Percentiles rank a stretch among this genome's conserved stretches.
Evolutionary conservation across 805 yeast species (phyloP).

Genomic region (Kazachstania kunashirensis): DNA sequence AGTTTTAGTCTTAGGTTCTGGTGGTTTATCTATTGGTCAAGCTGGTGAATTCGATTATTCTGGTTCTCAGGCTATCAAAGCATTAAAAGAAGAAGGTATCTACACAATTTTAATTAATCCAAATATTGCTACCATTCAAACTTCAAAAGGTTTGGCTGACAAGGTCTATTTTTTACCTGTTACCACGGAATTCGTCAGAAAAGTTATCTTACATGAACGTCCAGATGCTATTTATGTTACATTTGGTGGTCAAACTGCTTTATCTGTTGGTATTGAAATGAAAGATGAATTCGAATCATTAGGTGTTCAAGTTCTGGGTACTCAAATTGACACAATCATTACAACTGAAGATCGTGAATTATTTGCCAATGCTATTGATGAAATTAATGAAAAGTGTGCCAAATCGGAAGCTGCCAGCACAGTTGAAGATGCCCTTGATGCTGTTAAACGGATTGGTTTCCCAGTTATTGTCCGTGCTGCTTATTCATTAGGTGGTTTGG

Average conservation of each 20-base stretch:
- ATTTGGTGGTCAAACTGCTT: slow-evolving; percentile 98
- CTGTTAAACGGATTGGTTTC: slow-evolving; percentile 80
- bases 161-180: slow-evolving; percentile 98
- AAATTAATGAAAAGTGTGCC: slow-evolving; percentile 93
- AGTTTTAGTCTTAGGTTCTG: slow-evolving; percentile 91
- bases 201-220: slow-evolving; percentile 86
- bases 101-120: slow-evolving; percentile 95
- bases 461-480: slow-evolving; percentile 98
- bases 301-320: slow-evolving; percentile 90
- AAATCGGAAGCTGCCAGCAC: slow-evolving; percentile 76
- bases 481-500: slow-evolving; percentile 93
- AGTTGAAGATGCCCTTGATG: slow-evolving; percentile 72
- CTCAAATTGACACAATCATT: slow-evolving; percentile 89
- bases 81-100: slow-evolving; percentile 94
- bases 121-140: slow-evolving; percentile 96
- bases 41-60: slow-evolving; percentile 99
- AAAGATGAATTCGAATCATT: slow-evolving; percentile 89
- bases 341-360: slow-evolving; percentile 98
- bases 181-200: slow-evolving; percentile 89
- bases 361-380: slow-evolving; percentile 89
- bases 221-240: slow-evolving; percentile 97
- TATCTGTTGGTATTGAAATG: slow-evolving; percentile 88
- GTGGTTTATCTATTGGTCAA: slow-evolving; percentile 97
- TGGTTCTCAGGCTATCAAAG: slow-evolving; percentile 98
- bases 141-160: slow-evolving; percentile 95